phyloP scores from a whole-genome alignment of 345 rosid genomes.

The Cochlearia excelsa region DNA sequence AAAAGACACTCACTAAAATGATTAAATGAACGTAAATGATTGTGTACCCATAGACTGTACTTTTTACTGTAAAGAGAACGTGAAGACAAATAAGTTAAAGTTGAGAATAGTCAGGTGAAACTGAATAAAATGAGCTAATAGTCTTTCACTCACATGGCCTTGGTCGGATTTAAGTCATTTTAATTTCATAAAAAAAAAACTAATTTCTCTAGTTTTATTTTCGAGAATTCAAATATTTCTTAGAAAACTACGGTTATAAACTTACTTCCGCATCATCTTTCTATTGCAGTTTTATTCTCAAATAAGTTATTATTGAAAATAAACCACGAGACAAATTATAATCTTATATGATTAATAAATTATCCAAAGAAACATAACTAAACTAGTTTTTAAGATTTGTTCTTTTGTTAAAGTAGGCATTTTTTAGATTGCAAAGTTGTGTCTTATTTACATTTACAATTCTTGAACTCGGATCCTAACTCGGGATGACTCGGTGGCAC shows the following conservation, averaged over 20 bases:
- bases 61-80: constrained; percentile 26
- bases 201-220: no score
- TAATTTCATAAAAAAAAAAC: not conserved
- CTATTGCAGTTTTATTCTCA: no score
- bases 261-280: no score
- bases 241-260: not conserved
- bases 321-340: no score
- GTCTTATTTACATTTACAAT: constrained; percentile 26
- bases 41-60: constrained; percentile 30
- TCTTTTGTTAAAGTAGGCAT: no score
- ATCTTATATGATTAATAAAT: no score
- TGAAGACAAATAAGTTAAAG: constrained; percentile 9
- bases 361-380: no score
- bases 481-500: constrained; percentile 72
- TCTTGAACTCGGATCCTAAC: constrained; percentile 42
- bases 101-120: constrained; percentile 17
- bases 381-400: no score
- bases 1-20: not conserved
- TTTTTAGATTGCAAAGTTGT: no score
- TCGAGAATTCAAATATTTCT: not conserved
- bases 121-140: constrained; percentile 24
- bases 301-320: no score
- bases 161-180: constrained; percentile 18
- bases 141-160: constrained; percentile 34
- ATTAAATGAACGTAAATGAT: constrained; percentile 11